Evolutionary conservation across 2,329 filamentous ascomycete genomes (phyloP).

Genomic region (Phaeosphaeriaceae sp.): DNA sequence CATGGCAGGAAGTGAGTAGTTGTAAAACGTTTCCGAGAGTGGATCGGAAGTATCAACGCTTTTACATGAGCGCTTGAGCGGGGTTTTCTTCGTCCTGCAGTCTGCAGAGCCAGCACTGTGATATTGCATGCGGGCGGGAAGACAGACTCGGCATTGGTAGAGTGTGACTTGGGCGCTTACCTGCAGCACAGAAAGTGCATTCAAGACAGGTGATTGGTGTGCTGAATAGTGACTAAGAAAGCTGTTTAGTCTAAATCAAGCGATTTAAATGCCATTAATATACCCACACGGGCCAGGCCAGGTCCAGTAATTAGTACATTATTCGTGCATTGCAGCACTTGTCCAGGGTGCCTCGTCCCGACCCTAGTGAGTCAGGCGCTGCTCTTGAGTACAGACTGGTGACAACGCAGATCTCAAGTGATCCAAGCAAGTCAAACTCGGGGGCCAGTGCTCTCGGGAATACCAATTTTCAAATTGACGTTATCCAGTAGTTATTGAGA

Average conservation of each 20-base stretch:
- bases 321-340: too few relatives aligned
- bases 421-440: too few relatives aligned
- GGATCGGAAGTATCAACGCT: constrained; percentile 36
- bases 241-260: background rate
- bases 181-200: background rate
- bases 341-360: too few relatives aligned
- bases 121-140: background rate
- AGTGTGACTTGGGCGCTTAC: too few relatives aligned
- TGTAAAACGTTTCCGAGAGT: constrained; percentile 43
- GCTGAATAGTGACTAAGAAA: constrained; percentile 29
- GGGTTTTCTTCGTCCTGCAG: constrained; percentile 43
- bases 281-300: background rate
- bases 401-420: too few relatives aligned
- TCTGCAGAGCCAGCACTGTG: constrained; percentile 17
- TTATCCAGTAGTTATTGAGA: too few relatives aligned
- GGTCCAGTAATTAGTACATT: background rate
- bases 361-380: too few relatives aligned
- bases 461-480: too few relatives aligned
- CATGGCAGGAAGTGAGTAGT: constrained; percentile 42
- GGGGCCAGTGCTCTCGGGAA: too few relatives aligned
- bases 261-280: constrained; percentile 2
- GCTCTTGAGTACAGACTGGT: too few relatives aligned
- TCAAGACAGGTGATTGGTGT: background rate
- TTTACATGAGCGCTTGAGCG: constrained; percentile 50
- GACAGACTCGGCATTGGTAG: too few relatives aligned